A percentile compares a stretch with the other conserved stretches of the same genome.
phyloP scores from a whole-genome alignment of 768 basidiomycete genomes.

The Leccinum aurantiacum region DNA sequence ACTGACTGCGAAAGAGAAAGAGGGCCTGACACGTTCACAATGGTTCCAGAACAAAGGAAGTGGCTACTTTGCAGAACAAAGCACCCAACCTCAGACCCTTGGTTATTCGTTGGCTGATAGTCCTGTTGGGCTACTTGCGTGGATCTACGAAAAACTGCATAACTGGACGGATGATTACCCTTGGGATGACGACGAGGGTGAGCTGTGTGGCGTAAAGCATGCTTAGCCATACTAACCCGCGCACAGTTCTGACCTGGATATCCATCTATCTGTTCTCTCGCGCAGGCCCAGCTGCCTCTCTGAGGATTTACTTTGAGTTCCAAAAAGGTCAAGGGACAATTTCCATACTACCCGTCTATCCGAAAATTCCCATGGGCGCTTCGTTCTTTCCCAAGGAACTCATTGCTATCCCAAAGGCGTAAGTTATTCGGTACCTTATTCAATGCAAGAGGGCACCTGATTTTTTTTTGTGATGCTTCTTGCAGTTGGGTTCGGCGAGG shows the following conservation, averaged over 20 bases:
- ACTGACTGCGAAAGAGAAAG: conserved; percentile 30
- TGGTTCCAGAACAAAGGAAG: conserved; percentile 25
- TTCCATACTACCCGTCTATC: neutral
- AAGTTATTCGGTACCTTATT: conserved; percentile 11
- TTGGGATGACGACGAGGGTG: conserved; percentile 58
- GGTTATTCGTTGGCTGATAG: conserved; percentile 58
- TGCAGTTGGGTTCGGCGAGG: conserved; percentile 43
- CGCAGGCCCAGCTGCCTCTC: conserved; percentile 55
- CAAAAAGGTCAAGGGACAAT: neutral
- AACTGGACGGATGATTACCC: conserved; percentile 52
- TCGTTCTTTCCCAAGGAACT: conserved; percentile 56
- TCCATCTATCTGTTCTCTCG: conserved; percentile 61
- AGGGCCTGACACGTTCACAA: conserved; percentile 17
- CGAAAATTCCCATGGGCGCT: conserved; percentile 45
- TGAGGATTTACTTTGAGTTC: conserved; percentile 59
- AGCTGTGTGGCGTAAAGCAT: conserved; percentile 7
- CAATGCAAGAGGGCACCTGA: neutral
- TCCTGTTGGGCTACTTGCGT: conserved; percentile 53
- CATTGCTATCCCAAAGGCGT: conserved; percentile 37
- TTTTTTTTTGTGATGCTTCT: neutral
- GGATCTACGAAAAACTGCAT: conserved; percentile 55
- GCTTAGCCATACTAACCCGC: neutral
- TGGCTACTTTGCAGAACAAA: conserved; percentile 35
- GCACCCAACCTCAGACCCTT: conserved; percentile 51
- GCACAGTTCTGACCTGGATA: conserved; percentile 57